Base-by-base conservation (phyloP, 768 basidiomycete genomes). In the Auricularia auricula-judae region DNA sequence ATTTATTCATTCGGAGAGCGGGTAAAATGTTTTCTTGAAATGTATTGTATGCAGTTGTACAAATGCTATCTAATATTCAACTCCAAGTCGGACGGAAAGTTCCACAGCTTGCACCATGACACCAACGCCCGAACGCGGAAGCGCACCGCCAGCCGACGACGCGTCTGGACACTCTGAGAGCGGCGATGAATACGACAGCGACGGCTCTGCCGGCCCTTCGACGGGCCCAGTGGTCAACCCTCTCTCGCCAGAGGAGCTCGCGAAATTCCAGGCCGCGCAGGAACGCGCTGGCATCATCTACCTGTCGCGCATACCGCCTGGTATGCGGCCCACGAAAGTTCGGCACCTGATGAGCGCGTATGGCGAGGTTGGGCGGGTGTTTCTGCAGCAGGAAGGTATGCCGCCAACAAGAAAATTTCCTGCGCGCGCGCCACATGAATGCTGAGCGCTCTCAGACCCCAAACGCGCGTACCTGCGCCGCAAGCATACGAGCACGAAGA, bases 311-410 rank as follows among this genome's bases (percentile, higher is more conserved):
- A 89, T 98, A 70, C 97, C 97, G 2, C 97, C 97, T 14, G 96
- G 94, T 1, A 98, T 99, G 97, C 91, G 89, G 23, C 97, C 97
- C 35, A 82, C 90, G 10, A 98, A 98, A 75, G 91, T 98, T 43
- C 87, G 94, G 65, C 93, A 98, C 76, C 79, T 99, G 51, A 88
- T 99, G 87, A 86, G 85, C 66, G 82, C 82, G 43, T 88, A 93
- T 71, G 97, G 97, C 3, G 92, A 93, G 66, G 80, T 98, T 3
- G 95, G 93, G 1, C 81, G 93, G 62, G 91, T 98, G 14, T 98
- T 94, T 78, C 79, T 98, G 66, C 93, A 93, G 71, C 87, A 88
- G 74, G 95, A 96, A 83, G 93, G 93, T 89, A 63, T 61, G 82
- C 73, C 7, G 14, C 21, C n/a, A 12, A 2, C 18, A 23, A 29